Base-by-base conservation (phyloP, 2,329 filamentous ascomycete genomes). In the Fusarium nisikadoi region DNA sequence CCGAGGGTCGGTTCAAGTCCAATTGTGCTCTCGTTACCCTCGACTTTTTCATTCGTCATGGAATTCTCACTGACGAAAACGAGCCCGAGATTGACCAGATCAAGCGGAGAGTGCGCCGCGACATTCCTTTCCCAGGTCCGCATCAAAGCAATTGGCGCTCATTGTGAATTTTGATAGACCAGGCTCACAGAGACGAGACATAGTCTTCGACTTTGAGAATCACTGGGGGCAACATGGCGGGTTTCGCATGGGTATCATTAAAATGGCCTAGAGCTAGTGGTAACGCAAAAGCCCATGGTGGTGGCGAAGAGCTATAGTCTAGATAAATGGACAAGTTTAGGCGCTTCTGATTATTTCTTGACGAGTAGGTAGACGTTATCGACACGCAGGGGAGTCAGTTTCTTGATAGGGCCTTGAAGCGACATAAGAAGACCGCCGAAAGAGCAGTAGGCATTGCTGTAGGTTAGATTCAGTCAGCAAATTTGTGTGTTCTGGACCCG, bases 381-480 rank as follows among this genome's bases (percentile, higher is more conserved):
- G 78, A 98, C 95, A 77, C 94, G 90, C 79, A 99, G 84, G 33
- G 94, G 93, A 38, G 93, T 97, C 71, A 99, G 89, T 86, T 97
- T 98, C 87, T 96, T 97, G 83, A 97, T 96, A 5, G 96, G 96
- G 10, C 97, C 96, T 78, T 97, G 93, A 62, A 99, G 88, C 77
- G 92, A 94, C 84, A 98, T 91, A 77, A 99, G 84, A 72, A 99
- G 85, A 12, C 96, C 96, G 52, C 96, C 96, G 78, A 98, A 99
- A 3, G 94, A 97, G 76, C 97, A 88, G 83, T 95, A 99, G 33
- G 94, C 94, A 81, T 97, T 97, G 81, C 95, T 98, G 75, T 73
- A 45, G 52, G 58, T 65, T 20, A 52, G 46, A 47, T 47, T 42
- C 35, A 46, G 70, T 75, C 54, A 74, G 71, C 53, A 70, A 25